Conservation (phyloP, 495 filamentous ascomycete genomes). For the Xylaria castorea region DNA sequence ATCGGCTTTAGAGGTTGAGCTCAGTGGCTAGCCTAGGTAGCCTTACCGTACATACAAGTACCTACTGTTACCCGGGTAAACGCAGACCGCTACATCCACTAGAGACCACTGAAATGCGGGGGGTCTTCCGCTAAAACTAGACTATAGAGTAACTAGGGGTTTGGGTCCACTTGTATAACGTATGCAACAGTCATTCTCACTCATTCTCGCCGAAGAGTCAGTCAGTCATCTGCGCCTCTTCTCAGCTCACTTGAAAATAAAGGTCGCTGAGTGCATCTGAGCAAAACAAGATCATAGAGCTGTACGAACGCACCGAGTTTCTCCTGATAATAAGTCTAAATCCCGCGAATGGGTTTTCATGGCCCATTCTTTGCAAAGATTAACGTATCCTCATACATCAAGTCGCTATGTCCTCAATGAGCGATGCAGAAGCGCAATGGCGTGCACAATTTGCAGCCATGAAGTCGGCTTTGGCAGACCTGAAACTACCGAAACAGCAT, state of each 20-base stretch:
- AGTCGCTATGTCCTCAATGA: slow-evolving; percentile 40
- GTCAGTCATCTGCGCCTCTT: neutral
- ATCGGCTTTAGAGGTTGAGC: slow-evolving; percentile 19
- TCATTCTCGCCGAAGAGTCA: slow-evolving; percentile 31
- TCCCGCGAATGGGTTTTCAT: neutral
- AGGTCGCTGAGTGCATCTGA: neutral
- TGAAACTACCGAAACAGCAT: slow-evolving; percentile 40
- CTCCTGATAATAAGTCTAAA: neutral
- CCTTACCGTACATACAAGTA: too few relatives aligned
- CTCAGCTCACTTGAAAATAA: slow-evolving; percentile 4
- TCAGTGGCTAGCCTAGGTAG: too few relatives aligned
- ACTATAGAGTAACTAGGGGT: neutral
- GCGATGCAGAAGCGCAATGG: slow-evolving; percentile 48
- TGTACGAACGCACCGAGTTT: neutral
- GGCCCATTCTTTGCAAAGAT: neutral
- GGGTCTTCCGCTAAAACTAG: neutral
- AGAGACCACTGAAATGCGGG: neutral
- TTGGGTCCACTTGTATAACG: neutral
- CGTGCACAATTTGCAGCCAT: slow-evolving; percentile 54
- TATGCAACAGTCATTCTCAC: neutral
- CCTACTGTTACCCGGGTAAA: too few relatives aligned
- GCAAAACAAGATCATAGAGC: neutral
- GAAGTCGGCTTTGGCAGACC: slow-evolving; percentile 51
- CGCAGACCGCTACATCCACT: slow-evolving; percentile 19
- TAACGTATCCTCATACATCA: slow-evolving; percentile 1